phyloP scores from a whole-genome alignment of 2,329 filamentous ascomycete genomes.

The Chalara sp. region DNA sequence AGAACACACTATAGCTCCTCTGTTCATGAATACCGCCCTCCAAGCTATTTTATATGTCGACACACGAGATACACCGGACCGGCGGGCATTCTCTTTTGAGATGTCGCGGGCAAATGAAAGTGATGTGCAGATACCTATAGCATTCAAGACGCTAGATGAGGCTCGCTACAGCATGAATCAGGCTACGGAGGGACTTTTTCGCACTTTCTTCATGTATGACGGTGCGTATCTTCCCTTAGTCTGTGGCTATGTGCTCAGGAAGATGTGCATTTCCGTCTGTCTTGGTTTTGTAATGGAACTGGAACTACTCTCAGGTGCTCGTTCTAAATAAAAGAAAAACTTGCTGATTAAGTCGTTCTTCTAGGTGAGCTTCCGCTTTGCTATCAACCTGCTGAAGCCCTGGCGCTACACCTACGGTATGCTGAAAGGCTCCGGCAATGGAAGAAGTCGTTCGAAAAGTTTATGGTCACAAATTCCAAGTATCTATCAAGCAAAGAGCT shows the following conservation, averaged over 20 bases:
- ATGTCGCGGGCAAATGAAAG: conserved; percentile 5
- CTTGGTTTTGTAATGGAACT: too few species aligned
- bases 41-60: conserved; percentile 16
- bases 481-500: conserved; percentile 9
- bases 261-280: too few species aligned
- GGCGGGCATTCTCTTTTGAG: conserved; percentile 6
- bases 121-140: conserved; percentile 7
- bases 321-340: too few species aligned
- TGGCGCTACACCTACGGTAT: conserved; percentile 5
- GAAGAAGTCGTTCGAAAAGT: conserved; percentile 11
- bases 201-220: conserved; percentile 11
- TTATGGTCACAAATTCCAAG: conserved; percentile 9
- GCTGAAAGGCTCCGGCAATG: conserved; percentile 4
- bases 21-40: conserved; percentile 13
- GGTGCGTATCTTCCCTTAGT: too few species aligned
- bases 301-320: too few species aligned
- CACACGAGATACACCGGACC: conserved; percentile 5
- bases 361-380: background rate
- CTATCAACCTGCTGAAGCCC: background rate
- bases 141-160: conserved; percentile 12
- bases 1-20: conserved; percentile 9
- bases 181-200: conserved; percentile 10
- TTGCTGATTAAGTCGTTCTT: too few species aligned
- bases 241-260: too few species aligned
- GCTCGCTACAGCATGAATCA: conserved; percentile 9